Percentiles rank a stretch among this genome's conserved stretches.
These are phyloP conservation scores for Cenchrus purpureus DNA, from an alignment of 176 grass and related monocot genomes.

Conservation along the genomic window DNA sequence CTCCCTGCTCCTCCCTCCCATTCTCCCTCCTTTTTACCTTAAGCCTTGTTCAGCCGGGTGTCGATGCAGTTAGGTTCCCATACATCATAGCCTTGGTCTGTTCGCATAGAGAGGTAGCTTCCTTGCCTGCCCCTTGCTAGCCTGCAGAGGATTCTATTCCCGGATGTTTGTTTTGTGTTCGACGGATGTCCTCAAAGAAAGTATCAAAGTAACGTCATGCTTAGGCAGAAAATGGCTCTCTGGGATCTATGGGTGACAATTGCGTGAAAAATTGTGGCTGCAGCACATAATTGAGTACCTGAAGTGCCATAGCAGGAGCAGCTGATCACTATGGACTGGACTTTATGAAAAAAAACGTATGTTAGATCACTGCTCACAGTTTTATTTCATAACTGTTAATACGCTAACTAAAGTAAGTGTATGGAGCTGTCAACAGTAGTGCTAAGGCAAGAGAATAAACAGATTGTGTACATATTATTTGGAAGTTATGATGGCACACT, in stretches of 20 bases:
- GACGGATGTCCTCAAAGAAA: constrained; percentile 28
- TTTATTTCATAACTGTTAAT: not conserved
- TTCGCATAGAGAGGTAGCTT: too few relatives aligned
- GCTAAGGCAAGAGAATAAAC: not conserved
- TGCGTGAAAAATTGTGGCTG: not conserved
- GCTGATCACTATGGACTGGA: not conserved
- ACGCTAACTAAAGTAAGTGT: not conserved
- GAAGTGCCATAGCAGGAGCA: not conserved
- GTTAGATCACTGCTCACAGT: not conserved
- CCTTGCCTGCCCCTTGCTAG: not conserved
- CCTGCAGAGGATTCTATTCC: not conserved
- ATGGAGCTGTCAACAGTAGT: not conserved
- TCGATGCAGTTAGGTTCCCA: not conserved
- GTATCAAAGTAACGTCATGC: not conserved
- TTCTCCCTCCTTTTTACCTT: not conserved
- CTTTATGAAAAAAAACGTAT: not conserved
- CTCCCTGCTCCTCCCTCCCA: not conserved
- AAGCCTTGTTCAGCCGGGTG: not conserved
- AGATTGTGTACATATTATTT: not conserved
- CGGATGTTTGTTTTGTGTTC: constrained; percentile 1
- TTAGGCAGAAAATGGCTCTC: not conserved
- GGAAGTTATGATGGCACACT: not conserved
- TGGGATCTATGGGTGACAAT: not conserved
- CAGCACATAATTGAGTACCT: not conserved
- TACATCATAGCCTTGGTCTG: too few relatives aligned